Percentiles rank a stretch among this genome's conserved stretches.
These are phyloP conservation scores for Ganoderma sinense DNA, from an alignment of 1,284 basidiomycete genomes.

Conservation along the genomic window DNA sequence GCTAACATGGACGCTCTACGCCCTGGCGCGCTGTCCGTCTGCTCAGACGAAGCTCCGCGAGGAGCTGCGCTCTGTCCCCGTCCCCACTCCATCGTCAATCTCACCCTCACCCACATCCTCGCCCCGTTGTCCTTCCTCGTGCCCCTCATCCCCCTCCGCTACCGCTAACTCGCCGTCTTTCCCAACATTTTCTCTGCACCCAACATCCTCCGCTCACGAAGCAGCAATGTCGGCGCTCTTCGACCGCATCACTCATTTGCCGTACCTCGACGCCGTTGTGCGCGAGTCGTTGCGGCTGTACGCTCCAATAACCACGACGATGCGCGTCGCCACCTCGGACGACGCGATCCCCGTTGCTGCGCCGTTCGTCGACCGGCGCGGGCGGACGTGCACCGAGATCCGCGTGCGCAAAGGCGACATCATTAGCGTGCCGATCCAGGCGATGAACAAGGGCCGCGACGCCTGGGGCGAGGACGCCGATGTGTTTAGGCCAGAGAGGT, in stretches of 20 bases:
- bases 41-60: conserved; percentile 65
- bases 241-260: conserved; percentile 46
- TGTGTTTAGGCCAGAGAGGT: conserved; percentile 73
- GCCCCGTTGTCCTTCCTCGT: neutral
- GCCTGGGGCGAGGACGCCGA: conserved; percentile 78
- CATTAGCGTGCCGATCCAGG: conserved; percentile 67
- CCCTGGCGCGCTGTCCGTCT: conserved; percentile 60
- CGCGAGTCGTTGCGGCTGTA: conserved; percentile 73
- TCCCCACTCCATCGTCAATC: conserved; percentile 21
- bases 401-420: conserved; percentile 63
- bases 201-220: neutral
- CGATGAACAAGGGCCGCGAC: conserved; percentile 64
- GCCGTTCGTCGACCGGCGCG: conserved; percentile 40
- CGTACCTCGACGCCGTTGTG: conserved; percentile 66
- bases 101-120: conserved; percentile 4
- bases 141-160: conserved; percentile 10
- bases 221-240: conserved; percentile 24
- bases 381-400: conserved; percentile 47
- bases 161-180: neutral
- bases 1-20: conserved; percentile 77
- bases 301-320: conserved; percentile 70
- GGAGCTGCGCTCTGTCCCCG: conserved; percentile 49
- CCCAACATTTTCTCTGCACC: neutral
- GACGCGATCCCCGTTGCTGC: conserved; percentile 61
- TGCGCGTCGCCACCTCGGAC: conserved; percentile 63